Conservation (phyloP, 208 protist species). For the Trypanosoma brucei region DNA sequence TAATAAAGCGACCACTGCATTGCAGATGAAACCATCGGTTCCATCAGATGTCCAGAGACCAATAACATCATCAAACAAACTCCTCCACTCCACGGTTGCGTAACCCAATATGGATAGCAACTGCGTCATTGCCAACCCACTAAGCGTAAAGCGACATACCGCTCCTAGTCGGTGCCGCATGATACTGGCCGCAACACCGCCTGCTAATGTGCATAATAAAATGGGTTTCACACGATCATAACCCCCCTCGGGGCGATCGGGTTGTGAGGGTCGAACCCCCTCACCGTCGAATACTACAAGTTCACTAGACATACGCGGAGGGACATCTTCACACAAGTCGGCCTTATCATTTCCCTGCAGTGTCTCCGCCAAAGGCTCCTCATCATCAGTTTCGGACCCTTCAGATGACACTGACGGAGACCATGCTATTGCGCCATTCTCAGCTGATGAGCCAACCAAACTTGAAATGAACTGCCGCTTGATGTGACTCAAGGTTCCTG, state of each 20-base stretch:
- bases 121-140: conserved; percentile 32
- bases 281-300: background rate
- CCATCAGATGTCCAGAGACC: background rate
- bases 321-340: background rate
- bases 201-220: background rate
- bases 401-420: background rate
- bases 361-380: background rate
- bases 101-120: conserved; percentile 52
- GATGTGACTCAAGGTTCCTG: conserved; percentile 12
- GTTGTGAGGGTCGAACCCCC: background rate
- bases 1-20: background rate
- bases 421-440: background rate
- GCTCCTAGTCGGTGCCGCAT: conserved; percentile 5
- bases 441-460: conserved; percentile 1
- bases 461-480: conserved; percentile 18
- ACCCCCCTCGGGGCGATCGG: background rate
- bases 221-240: background rate
- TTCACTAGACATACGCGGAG: background rate
- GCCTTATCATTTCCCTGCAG: background rate
- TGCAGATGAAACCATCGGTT: background rate
- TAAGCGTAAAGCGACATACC: conserved; percentile 10
- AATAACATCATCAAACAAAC: conserved; percentile 33
- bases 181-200: conserved; percentile 11
- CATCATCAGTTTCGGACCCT: background rate
- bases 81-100: conserved; percentile 48